phyloP scores from a whole-genome alignment of 2,329 filamentous ascomycete species.

The Thelonectria olida region DNA sequence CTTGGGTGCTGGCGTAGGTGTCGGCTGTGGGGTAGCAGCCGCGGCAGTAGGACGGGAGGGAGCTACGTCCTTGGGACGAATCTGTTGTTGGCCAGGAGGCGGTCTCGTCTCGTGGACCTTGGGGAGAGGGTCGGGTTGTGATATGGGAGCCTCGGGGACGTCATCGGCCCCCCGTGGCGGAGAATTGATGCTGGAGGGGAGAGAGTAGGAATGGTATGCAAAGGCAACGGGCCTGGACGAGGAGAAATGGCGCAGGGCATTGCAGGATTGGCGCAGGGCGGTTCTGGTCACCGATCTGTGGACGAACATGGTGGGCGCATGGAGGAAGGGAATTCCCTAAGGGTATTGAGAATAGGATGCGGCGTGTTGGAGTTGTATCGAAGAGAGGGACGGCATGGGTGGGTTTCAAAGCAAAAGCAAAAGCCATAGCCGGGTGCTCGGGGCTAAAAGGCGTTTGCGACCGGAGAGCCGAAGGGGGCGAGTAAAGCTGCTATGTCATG shows the following conservation, averaged over 20 bases:
- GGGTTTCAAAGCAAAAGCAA: slow-evolving; percentile 29
- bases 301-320: slow-evolving; percentile 54
- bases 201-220: slow-evolving; percentile 63
- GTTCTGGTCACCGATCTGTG: slow-evolving; percentile 52
- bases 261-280: slow-evolving; percentile 52
- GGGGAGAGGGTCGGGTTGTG: slow-evolving; percentile 56
- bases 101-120: slow-evolving; percentile 63
- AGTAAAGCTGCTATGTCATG: slow-evolving; percentile 32
- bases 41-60: slow-evolving; percentile 27
- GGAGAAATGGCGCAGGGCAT: slow-evolving; percentile 54
- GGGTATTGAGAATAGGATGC: slow-evolving; percentile 8
- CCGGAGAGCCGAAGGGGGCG: slow-evolving; percentile 36
- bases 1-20: slow-evolving; percentile 45
- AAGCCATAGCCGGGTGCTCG: slow-evolving; percentile 31
- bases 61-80: slow-evolving; percentile 23
- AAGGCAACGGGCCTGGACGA: slow-evolving; percentile 42
- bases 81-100: slow-evolving; percentile 41
- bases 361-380: slow-evolving; percentile 22
- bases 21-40: slow-evolving; percentile 34
- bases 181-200: slow-evolving; percentile 53
- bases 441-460: slow-evolving; percentile 44
- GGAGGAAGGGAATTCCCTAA: slow-evolving; percentile 15
- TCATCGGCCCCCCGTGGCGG: slow-evolving; percentile 53
- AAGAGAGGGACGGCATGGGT: slow-evolving; percentile 29
- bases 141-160: slow-evolving; percentile 58